Evolutionary conservation across 257 asterid genomes (phyloP), one percentile per base, ranked within the genome.

Genomic region (Solanum sejunctum): DNA sequence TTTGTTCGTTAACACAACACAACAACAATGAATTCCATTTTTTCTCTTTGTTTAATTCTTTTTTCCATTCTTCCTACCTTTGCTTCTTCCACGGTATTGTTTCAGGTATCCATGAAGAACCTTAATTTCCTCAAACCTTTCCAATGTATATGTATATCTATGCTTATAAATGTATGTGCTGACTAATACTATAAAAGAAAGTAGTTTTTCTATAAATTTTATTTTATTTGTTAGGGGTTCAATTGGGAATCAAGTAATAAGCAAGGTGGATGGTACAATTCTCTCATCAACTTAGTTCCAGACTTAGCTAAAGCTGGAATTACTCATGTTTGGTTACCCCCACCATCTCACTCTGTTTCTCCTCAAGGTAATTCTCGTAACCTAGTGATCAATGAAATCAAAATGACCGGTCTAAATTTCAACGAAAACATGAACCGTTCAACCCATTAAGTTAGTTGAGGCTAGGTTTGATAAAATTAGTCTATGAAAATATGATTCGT

Each of bases 281-380:
- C 84, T 83, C 93, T 93, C 32, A 83, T 83, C 7, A 86, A 80
- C 16, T 83, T 84, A 80, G 88, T 91, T 85, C 85, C 93, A 1
- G 98, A 93, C 86, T 72, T 96, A 26, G 93, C 94, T 45, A 80
- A 63, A 17, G 95, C 97, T 23, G 97, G 97, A 0, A 88, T 96
- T 10, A 94, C 99, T 80, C 98, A 93, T 88, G 94, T 96, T 82
- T 96, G 98, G 99, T 88, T 96, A 28, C 99, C 99, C 7, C 99
- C 98, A 11, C 88, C 98, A 18, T 94, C 99, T 28, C 96, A 93
- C 3, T 91, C 99, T 3, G 92, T 80, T 49, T 84, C 87, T 0
- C 87, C 96, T 12, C 88, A 93, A 91, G 99, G 98, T 93, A 36
- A 45, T 8, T 36, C 15, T 83, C 12, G n/a, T 66, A 21, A 66